These are phyloP conservation scores for Amanita brunnescens DNA, from an alignment of 768 basidiomycete species.

Conservation along the genomic window DNA sequence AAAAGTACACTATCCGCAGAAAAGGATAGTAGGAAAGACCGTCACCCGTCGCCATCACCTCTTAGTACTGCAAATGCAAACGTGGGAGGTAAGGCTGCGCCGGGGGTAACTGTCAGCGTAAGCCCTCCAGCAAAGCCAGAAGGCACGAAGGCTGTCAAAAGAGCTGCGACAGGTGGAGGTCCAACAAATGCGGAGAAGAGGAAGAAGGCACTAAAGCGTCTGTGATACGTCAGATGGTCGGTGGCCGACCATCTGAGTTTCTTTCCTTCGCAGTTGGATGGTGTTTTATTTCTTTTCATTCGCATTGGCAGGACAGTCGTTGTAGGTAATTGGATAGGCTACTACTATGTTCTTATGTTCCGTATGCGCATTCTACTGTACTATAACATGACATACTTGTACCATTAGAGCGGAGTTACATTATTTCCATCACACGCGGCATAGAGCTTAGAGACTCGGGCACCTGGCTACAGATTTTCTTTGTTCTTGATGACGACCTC, in stretches of 20 bases:
- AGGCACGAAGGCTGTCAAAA: slow-evolving; percentile 58
- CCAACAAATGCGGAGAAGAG: slow-evolving; percentile 65
- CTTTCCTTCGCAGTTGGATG: not conserved
- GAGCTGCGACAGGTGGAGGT: slow-evolving; percentile 46
- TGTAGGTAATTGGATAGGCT: not conserved
- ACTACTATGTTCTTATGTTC: not conserved
- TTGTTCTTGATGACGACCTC: not conserved
- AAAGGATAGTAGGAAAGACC: slow-evolving; percentile 44
- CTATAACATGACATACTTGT: not conserved
- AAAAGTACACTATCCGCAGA: slow-evolving; percentile 19
- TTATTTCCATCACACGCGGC: not conserved
- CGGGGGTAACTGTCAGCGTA: slow-evolving; percentile 26
- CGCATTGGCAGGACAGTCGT: not conserved
- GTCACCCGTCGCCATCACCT: slow-evolving; percentile 61
- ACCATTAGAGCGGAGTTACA: not conserved
- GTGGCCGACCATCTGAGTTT: not conserved
- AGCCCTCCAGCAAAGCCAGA: slow-evolving; percentile 23
- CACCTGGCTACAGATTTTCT: no score
- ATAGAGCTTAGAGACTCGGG: no score
- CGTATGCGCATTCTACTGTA: not conserved
- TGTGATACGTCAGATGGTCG: slow-evolving; percentile 27
- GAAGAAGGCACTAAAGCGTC: slow-evolving; percentile 80
- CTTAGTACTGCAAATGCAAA: slow-evolving; percentile 67
- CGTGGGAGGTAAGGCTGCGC: slow-evolving; percentile 32
- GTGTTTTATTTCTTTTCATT: not conserved